Evolutionary conservation across 2,329 filamentous ascomycete species (phyloP).

Genomic region (Diatrype stigma): DNA sequence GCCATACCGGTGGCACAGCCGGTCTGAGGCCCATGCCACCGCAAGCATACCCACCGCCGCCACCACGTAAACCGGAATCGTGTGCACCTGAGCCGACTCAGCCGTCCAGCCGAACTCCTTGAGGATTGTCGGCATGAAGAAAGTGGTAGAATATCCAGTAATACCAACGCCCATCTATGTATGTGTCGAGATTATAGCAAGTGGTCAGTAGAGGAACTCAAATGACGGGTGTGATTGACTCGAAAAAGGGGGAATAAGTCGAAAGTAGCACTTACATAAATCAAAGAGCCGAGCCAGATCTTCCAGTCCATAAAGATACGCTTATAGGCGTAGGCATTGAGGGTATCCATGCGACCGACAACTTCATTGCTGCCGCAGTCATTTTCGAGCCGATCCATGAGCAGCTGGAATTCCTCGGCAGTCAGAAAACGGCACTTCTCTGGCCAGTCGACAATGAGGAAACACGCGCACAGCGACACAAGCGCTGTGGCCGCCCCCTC

Average conservation of each 20-base stretch:
- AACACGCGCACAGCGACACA: conserved; percentile 29
- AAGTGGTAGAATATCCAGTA: conserved; percentile 30
- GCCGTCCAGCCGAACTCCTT: conserved; percentile 34
- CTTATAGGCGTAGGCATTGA: conserved; percentile 24
- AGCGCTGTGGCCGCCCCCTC: conserved; percentile 37
- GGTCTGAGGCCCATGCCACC: conserved; percentile 30
- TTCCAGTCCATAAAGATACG: conserved; percentile 35
- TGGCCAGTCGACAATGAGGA: conserved; percentile 48
- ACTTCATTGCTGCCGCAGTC: conserved; percentile 26
- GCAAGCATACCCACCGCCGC: conserved; percentile 27
- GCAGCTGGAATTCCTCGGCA: conserved; percentile 33
- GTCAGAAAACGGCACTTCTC: conserved; percentile 43
- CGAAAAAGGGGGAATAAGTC: no score
- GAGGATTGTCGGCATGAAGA: conserved; percentile 40
- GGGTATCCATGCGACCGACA: conserved; percentile 24
- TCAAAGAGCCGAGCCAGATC: conserved; percentile 33
- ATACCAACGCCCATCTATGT: conserved; percentile 25
- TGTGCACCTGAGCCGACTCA: conserved; percentile 31
- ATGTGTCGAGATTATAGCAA: no score
- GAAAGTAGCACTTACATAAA: conserved; percentile 10
- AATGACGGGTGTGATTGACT: no score
- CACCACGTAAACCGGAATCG: conserved; percentile 34
- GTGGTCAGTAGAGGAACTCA: no score
- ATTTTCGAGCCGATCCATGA: conserved; percentile 26
- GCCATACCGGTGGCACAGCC: conserved; percentile 28